These are phyloP conservation scores for Xylariales sp. DNA, from an alignment of 2,329 filamentous ascomycete genomes.

Conservation along the genomic window DNA sequence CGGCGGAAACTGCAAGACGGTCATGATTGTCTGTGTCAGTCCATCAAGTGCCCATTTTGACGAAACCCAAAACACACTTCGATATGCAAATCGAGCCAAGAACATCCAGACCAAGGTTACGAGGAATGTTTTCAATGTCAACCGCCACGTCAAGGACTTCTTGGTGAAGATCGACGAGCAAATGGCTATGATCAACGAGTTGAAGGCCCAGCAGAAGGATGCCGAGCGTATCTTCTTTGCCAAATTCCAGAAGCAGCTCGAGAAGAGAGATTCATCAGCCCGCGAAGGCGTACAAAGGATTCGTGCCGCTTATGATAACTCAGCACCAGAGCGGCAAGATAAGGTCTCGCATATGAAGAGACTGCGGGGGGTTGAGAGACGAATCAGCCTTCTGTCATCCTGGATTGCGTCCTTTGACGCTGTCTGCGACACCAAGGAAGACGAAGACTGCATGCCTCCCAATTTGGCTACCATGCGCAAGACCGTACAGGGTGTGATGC, in stretches of 20 bases:
- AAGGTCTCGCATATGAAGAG: slow-evolving; percentile 77
- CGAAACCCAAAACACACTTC: slow-evolving; percentile 94
- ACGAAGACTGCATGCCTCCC: slow-evolving; percentile 62
- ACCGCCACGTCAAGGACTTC: slow-evolving; percentile 98
- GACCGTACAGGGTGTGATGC: slow-evolving; percentile 80
- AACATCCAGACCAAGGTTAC: slow-evolving; percentile 99
- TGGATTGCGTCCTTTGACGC: slow-evolving; percentile 92
- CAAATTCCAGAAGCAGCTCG: slow-evolving; percentile 86
- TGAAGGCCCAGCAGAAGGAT: slow-evolving; percentile 89
- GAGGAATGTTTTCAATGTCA: slow-evolving; percentile 98
- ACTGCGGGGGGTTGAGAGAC: slow-evolving; percentile 73
- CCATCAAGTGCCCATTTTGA: slow-evolving; percentile 96
- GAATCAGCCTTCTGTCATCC: slow-evolving; percentile 78
- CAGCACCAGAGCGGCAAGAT: slow-evolving; percentile 71
- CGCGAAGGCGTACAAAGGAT: slow-evolving; percentile 78
- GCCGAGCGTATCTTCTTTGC: slow-evolving; percentile 74
- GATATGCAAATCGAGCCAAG: slow-evolving; percentile 96
- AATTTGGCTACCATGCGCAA: slow-evolving; percentile 75
- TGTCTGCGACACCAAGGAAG: slow-evolving; percentile 67
- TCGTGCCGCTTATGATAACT: slow-evolving; percentile 78
- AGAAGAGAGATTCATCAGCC: slow-evolving; percentile 72
- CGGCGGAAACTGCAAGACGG: slow-evolving; percentile 95
- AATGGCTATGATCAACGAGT: slow-evolving; percentile 91
- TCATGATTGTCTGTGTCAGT: slow-evolving; percentile 99
- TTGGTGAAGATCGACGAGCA: slow-evolving; percentile 99